Evolutionary conservation across 768 basidiomycete genomes (phyloP).

Genomic region (Lyophyllum shimeji): DNA sequence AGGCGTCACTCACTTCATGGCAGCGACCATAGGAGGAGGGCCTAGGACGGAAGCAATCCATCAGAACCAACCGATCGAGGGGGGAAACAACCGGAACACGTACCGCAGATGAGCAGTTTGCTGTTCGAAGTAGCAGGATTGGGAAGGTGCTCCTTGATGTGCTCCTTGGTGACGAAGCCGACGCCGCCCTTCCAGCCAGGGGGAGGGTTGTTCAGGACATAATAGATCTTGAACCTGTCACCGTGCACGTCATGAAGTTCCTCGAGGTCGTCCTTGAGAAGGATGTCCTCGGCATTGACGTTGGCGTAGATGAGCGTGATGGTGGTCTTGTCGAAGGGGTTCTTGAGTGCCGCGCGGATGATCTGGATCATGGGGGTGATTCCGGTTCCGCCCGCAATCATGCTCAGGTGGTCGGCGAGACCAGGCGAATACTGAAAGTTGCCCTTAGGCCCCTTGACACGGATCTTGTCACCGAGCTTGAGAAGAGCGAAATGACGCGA

Average conservation of each 20-base stretch:
- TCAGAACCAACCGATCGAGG: neutral
- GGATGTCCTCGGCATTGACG: conserved; percentile 89
- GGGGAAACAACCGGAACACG: neutral
- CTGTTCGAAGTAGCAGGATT: conserved; percentile 54
- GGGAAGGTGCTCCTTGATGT: conserved; percentile 84
- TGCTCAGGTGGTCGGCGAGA: conserved; percentile 78
- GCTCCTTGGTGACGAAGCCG: conserved; percentile 92
- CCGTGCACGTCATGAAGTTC: conserved; percentile 63
- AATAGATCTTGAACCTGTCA: conserved; percentile 70
- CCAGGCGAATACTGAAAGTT: conserved; percentile 82
- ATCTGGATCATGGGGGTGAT: conserved; percentile 99
- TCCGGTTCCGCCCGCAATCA: conserved; percentile 99
- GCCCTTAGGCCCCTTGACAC: conserved; percentile 95
- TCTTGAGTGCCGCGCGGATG: conserved; percentile 89
- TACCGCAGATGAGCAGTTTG: conserved; percentile 88
- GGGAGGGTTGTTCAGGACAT: conserved; percentile 95
- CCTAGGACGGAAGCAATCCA: conserved; percentile 36
- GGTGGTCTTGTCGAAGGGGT: conserved; percentile 80
- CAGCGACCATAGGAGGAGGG: conserved; percentile 53
- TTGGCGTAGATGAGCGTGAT: conserved; percentile 95
- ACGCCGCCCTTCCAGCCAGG: conserved; percentile 82
- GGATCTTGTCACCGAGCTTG: conserved; percentile 84
- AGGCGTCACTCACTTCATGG: conserved; percentile 46
- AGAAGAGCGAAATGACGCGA: conserved; percentile 81
- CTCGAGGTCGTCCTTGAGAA: conserved; percentile 87